Conservation (phyloP, 257 asterid genomes). For the Nemophila menziesii region DNA sequence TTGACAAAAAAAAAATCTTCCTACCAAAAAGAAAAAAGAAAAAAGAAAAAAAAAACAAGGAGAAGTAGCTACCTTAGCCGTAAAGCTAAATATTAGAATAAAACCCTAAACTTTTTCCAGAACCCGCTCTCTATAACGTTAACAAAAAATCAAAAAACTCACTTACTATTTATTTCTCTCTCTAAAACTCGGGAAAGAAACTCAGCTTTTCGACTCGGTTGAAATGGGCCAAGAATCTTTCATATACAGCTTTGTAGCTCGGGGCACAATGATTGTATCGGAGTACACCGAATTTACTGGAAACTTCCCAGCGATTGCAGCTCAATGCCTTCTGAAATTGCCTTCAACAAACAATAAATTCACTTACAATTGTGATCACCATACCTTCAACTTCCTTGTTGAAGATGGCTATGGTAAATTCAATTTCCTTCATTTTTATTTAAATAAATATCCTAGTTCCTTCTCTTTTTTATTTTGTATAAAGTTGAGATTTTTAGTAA, state of each 20-base stretch:
- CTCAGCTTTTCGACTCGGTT: slow-evolving; percentile 17
- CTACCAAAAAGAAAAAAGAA: too few relatives aligned
- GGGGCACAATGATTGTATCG: slow-evolving; percentile 68
- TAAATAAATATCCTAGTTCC: slow-evolving; percentile 7
- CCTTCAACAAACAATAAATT: slow-evolving; percentile 62
- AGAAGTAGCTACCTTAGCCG: background rate
- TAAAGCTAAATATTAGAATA: background rate
- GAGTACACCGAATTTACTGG: slow-evolving; percentile 88
- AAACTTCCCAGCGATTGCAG: slow-evolving; percentile 77
- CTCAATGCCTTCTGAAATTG: slow-evolving; percentile 61
- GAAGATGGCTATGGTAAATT: slow-evolving; percentile 67
- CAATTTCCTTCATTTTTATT: background rate
- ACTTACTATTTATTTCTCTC: background rate
- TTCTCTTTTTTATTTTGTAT: background rate
- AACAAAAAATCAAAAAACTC: background rate
- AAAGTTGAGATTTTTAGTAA: slow-evolving; percentile 7
- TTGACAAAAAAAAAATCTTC: too few relatives aligned
- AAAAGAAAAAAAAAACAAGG: too few relatives aligned
- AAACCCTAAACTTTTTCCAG: background rate
- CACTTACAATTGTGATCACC: slow-evolving; percentile 71
- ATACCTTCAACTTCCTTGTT: slow-evolving; percentile 58
- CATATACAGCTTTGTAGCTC: slow-evolving; percentile 80
- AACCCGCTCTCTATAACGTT: background rate
- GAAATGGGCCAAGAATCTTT: slow-evolving; percentile 75
- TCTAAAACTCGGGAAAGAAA: background rate